Base-by-base conservation (phyloP, 495 filamentous ascomycete genomes). In the Bombardia bombarda region DNA sequence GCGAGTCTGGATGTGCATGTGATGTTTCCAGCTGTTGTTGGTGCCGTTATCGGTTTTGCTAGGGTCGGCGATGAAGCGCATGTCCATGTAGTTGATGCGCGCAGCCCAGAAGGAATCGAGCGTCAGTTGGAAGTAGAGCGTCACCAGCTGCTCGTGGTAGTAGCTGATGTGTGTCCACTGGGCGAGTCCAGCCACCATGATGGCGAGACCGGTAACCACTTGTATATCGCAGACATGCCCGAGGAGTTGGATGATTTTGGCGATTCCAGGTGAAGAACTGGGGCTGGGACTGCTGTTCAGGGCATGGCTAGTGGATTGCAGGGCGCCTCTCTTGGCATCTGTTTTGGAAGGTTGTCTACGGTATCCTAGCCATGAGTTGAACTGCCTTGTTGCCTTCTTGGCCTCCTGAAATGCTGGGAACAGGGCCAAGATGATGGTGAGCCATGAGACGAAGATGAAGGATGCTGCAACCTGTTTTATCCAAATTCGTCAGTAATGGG, bases 61-160 rank as follows among this genome's bases (percentile, higher is more conserved):
- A 33, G 8, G 8, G 32, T 33, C 5, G 32, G 8, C 32, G 8
- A 6, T 17, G 32, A 33, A 14, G 7, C 14, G 31, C 19, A 25
- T 22, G 30, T 23, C 16, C 26, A 42, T 31, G 40, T 42, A 42
- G 30, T 42, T 32, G 28, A 42, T 23, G 7, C 40, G 26, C 26
- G 28, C 40, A 3, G 40, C 26, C 40, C 40, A 42, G 28, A 42
- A 42, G 1, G 40, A 42, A 28, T 42, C 21, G 7, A 42, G 14
- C 17, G 40, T 33, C 14, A 42, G 19, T 8, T 24, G 28, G 19
- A 24, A 42, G 18, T 32, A 42, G 8, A 12, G 17, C 1, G 13
- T 32, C 18, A 42, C 40, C 2, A 42, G 16, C 17, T 18, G 8
- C 17, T 42, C 40, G 26, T 32, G 40, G 14, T 42, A 42, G 40